Evolutionary conservation across 306 rosid species (phyloP), one percentile per base, ranked within the genome.

Genomic region (Cicer bijugum): DNA sequence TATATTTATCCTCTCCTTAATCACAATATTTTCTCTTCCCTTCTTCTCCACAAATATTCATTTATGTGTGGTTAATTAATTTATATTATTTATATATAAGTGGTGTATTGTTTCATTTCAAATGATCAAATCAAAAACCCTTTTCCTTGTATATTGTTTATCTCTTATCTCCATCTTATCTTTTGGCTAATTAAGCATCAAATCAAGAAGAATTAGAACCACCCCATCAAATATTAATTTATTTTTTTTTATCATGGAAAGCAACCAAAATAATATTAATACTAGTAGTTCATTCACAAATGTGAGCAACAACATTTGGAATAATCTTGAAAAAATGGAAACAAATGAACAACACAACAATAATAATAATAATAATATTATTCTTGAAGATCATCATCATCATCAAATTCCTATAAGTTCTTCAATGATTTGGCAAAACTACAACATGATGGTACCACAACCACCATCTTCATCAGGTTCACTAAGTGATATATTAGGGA

Each of bases 171-270:
- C 52, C 45, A 47, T 15, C 74, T 43, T 72, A 43, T 47, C 23
- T 65, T 19, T 44, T 52, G 47, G 15, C 77, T 60, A 70, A 14
- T 71, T 66, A 9, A 59, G 66, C n/a, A 59, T 59, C 43, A 59
- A 59, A 59, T 59, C 19, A 59, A 59, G 7, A 33, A 59, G 45
- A 45, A 40, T 40, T 63, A 63, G 69, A 39, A 63, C 6, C 48
- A 40, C 33, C 20, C 45, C 16, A 43, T 66, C 45, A 9, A 28
- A 28, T 28, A 28, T 15, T 7, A 38, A 39, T 55, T 66, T 67
- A 48, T 67, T 67, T 55, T 0, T 0, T 48, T 12, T 35, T 47
- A 45, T 76, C 65, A 90, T 90, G 95, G 90, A 89, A 52, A 58
- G 56, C 79, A 85, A 75, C 40, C 71, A 79, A 19, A 42, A 56